Base-by-base conservation (phyloP, 345 rosid species). In the Garcia nutans region DNA sequence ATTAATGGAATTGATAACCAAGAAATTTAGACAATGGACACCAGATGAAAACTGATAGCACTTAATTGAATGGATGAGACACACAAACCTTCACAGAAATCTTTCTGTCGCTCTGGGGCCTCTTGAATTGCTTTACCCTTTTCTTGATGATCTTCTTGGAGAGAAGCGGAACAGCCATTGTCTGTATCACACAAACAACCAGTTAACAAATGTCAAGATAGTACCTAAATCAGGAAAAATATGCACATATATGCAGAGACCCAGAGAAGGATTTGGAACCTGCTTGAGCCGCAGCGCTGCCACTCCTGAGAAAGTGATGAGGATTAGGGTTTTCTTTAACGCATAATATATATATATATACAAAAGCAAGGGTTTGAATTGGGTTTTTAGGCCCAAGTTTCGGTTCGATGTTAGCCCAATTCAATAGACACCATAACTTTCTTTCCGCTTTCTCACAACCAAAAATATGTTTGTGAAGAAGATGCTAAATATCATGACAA, bases 91-190 rank as follows among this genome's bases (percentile, higher is more conserved):
- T 87, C 22, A 88, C 88, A 41, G 83, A 75, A 22, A 86, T 79
- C 86, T 87, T 86, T n/a, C 91, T 76, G 76, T 89, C 93, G 64
- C 91, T 78, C 74, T 90, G 90, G 1, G 93, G 90, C 84, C 91
- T 84, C 86, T 87, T 88, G 72, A 90, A 90, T 81, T 87, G 68
- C 88, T 90, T 87, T 66, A 76, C 83, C 31, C 92, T 82, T 90
- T 90, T 90, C 94, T 90, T 90, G 79, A 88, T 86, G 57, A 85
- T 83, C 88, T 85, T 90, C 87, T 90, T 90, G 68, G 76, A 47
- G 77, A 86, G 72, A 77, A 86, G 81, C 52, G 93, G 93, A 59
- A 85, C 91, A 2, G 88, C 91, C 93, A 89, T 89, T 78, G 70
- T 77, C 58, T 60, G 88, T 89, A 59, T 6, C 41, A 33, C 55